Base-by-base conservation (phyloP, 495 filamentous ascomycete species). In the Acidomyces sp. region DNA sequence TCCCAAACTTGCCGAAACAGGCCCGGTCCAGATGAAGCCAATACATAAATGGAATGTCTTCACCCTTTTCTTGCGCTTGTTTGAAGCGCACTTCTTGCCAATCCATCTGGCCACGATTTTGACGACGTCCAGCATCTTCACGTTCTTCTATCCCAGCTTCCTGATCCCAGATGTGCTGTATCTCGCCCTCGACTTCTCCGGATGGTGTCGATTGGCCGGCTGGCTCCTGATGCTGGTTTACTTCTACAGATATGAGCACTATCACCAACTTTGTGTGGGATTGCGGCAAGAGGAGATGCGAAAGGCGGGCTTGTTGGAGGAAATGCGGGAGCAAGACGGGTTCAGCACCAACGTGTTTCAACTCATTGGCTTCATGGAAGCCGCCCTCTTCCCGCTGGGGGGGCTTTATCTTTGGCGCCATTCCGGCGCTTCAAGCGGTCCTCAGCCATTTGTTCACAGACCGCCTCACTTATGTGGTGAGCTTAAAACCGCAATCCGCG, bases 51-150 rank as follows among this genome's bases (percentile, higher is more conserved):
- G 7, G 26, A 50, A 50, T 37, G 9, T 50, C 26, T 1, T 28
- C n/a, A 41, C 38, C 25, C 55, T 82, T 11, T 62, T 68, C 35
- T 72, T 77, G 43, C 69, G 78, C 6, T 59, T 82, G 5, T 80
- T 72, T 51, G 77, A 82, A 54, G 77, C 77, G 0, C 77, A 82
- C 51, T 80, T 80, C 54, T 61, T 81, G 13, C 77, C 77, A 0
- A 66, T 68, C 15, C 77, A 82, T 44, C 65, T 71, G 47, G 71
- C 65, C 3, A 69, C 77, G 37, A 63, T 79, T 12, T 60, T 80
- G 34, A 36, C 80, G 26, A 69, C 71, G 15, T 77, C 73, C 3
- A 68, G 68, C 3, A 37, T 76, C 2, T 79, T 70, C 49, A 59
- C 67, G 15, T 57, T 66, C 44, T 57, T 70, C 25, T 62, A 59